A percentile compares a stretch with the other conserved stretches of the same genome.
These are phyloP conservation scores for Phytophthora sp. DNA, from an alignment of 352 stramenopile genomes.

Conservation along the genomic window DNA sequence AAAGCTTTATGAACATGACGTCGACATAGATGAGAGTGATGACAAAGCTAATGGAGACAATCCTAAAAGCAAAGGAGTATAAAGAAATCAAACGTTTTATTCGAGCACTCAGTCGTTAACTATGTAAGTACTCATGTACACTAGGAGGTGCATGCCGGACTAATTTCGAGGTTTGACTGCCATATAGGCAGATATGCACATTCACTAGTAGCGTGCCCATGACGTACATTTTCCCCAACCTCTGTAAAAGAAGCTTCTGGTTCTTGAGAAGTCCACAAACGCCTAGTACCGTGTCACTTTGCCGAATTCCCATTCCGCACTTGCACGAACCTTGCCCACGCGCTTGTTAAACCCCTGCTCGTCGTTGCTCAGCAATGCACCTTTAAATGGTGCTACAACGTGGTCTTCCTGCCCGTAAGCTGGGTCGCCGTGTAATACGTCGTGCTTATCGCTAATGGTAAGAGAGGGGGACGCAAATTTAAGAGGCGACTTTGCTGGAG, in stretches of 20 bases:
- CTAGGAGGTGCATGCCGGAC: not conserved
- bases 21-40: not conserved
- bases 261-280: conserved; percentile 19
- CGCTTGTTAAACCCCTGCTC: too few species aligned
- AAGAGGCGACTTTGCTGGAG: not conserved
- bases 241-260: conserved; percentile 13
- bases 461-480: not conserved
- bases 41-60: conserved; percentile 8
- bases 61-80: too few species aligned
- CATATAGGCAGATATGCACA: conserved; percentile 3
- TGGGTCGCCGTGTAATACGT: conserved; percentile 9
- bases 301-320: too few species aligned
- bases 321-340: too few species aligned
- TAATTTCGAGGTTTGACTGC: conserved; percentile 7
- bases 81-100: not conserved
- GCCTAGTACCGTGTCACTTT: conserved; percentile 9
- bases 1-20: conserved; percentile 3
- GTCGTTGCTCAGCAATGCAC: too few species aligned
- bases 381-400: conserved; percentile 10
- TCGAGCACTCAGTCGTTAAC: not conserved
- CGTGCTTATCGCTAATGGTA: not conserved
- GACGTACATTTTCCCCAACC: conserved; percentile 7
- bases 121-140: conserved; percentile 4
- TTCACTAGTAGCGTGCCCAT: conserved; percentile 3
- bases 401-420: conserved; percentile 10